phyloP scores from a whole-genome alignment of 164 flowering plant species.

The Chimonanthus salicifolius region DNA sequence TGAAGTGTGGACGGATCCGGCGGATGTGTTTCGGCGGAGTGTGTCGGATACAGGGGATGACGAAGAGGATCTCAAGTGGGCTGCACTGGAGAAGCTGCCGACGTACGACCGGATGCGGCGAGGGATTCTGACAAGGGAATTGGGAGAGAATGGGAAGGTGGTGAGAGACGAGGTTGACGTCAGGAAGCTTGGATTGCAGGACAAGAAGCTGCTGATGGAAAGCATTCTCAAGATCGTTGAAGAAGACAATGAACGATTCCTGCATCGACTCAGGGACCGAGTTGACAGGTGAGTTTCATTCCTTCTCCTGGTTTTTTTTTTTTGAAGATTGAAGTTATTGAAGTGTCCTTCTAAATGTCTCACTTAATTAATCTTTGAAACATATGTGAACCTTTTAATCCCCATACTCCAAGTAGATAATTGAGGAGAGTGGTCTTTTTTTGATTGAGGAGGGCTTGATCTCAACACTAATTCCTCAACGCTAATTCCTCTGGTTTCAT shows the following conservation, averaged over 20 bases:
- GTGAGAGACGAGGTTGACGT: conserved; percentile 45
- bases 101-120: conserved; percentile 50
- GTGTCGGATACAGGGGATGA: conserved; percentile 18
- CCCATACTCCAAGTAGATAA: too few relatives aligned
- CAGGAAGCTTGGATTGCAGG: conserved; percentile 32
- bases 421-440: too few relatives aligned
- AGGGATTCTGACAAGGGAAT: conserved; percentile 34
- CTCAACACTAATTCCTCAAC: too few relatives aligned
- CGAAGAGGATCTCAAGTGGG: conserved; percentile 66
- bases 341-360: too few relatives aligned
- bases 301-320: neutral
- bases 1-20: conserved; percentile 28
- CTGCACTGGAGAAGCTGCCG: conserved; percentile 70
- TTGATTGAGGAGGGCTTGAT: too few relatives aligned
- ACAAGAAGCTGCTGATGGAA: conserved; percentile 44
- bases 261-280: conserved; percentile 34
- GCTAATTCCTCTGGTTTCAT: too few relatives aligned
- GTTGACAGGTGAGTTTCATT: conserved; percentile 39
- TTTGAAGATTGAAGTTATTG: too few relatives aligned
- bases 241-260: conserved; percentile 48
- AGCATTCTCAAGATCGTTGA: conserved; percentile 41
- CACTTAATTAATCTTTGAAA: too few relatives aligned
- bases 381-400: too few relatives aligned
- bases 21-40: conserved; percentile 34
- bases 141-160: conserved; percentile 33